A percentile compares a stretch with the other conserved stretches of the same genome.
These are phyloP conservation scores for Cystobasidium sp. DNA, from an alignment of 1,284 basidiomycete species.

Conservation along the genomic window DNA sequence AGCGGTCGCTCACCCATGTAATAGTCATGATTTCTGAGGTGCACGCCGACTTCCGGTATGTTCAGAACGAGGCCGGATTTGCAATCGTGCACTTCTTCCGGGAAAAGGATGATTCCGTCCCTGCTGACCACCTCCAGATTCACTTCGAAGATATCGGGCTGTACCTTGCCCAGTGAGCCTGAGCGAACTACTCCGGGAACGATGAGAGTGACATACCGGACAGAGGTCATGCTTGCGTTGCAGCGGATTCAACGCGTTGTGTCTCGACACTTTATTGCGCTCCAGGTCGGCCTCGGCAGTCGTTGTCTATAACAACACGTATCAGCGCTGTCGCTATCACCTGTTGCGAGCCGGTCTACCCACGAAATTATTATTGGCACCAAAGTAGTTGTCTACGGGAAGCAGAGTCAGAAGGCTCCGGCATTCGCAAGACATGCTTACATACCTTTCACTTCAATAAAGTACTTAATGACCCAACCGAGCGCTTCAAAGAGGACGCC, in stretches of 20 bases:
- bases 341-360: neutral
- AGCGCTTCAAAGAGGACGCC: conserved; percentile 71
- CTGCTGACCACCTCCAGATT: conserved; percentile 66
- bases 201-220: neutral
- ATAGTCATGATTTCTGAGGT: conserved; percentile 77
- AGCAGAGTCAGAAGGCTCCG: neutral
- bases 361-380: conserved; percentile 67
- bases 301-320: conserved; percentile 4
- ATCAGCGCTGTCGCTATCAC: neutral
- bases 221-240: conserved; percentile 64
- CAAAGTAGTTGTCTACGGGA: conserved; percentile 79
- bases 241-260: conserved; percentile 75
- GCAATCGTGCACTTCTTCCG: conserved; percentile 76
- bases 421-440: neutral
- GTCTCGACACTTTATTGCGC: conserved; percentile 3
- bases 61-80: conserved; percentile 64
- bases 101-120: conserved; percentile 67
- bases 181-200: conserved; percentile 51
- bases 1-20: conserved; percentile 72
- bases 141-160: conserved; percentile 82
- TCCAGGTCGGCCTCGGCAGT: conserved; percentile 16
- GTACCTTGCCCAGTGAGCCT: neutral
- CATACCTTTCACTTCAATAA: conserved; percentile 69
- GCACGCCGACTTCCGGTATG: conserved; percentile 72
- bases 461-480: conserved; percentile 83